Percentiles rank a stretch among this genome's conserved stretches.
Evolutionary conservation across 1,284 basidiomycete species (phyloP).

Genomic region (Gymnopus androsaceus): DNA sequence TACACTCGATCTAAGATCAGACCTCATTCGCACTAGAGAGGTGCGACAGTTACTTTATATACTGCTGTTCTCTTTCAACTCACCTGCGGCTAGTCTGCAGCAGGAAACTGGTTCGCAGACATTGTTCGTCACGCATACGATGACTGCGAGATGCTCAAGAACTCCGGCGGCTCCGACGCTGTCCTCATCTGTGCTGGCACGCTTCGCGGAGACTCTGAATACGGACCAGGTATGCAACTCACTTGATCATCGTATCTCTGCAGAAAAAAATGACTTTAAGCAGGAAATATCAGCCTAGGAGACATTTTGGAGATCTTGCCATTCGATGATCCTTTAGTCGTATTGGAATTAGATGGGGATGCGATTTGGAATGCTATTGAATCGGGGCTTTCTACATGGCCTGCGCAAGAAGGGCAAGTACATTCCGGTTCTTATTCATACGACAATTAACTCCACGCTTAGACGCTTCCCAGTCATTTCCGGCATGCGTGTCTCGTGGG

Average conservation of each 20-base stretch:
- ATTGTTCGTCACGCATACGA: conserved; percentile 86
- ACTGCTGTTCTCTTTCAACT: neutral
- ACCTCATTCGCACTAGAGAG: conserved; percentile 72
- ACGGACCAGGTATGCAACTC: conserved; percentile 68
- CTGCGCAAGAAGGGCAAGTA: conserved; percentile 85
- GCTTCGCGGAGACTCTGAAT: conserved; percentile 82
- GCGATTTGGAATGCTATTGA: conserved; percentile 85
- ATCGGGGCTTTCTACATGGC: conserved; percentile 75
- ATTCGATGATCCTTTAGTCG: conserved; percentile 86
- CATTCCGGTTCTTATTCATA: neutral
- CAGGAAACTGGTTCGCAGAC: conserved; percentile 91
- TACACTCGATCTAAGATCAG: conserved; percentile 76
- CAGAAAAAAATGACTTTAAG: neutral
- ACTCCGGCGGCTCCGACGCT: conserved; percentile 68
- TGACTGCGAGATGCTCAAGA: conserved; percentile 67
- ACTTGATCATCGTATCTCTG: neutral
- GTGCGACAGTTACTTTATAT: conserved; percentile 34
- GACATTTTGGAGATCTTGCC: conserved; percentile 88
- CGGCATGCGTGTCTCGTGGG: conserved; percentile 88
- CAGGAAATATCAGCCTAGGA: conserved; percentile 78
- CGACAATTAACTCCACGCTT: conserved; percentile 11
- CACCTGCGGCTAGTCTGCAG: conserved; percentile 55
- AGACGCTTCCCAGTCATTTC: conserved; percentile 89
- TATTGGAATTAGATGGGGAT: conserved; percentile 80
- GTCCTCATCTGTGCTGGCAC: conserved; percentile 87